These are phyloP conservation scores for Ogataea angusta DNA, from an alignment of 805 yeast species.

Conservation along the genomic window DNA sequence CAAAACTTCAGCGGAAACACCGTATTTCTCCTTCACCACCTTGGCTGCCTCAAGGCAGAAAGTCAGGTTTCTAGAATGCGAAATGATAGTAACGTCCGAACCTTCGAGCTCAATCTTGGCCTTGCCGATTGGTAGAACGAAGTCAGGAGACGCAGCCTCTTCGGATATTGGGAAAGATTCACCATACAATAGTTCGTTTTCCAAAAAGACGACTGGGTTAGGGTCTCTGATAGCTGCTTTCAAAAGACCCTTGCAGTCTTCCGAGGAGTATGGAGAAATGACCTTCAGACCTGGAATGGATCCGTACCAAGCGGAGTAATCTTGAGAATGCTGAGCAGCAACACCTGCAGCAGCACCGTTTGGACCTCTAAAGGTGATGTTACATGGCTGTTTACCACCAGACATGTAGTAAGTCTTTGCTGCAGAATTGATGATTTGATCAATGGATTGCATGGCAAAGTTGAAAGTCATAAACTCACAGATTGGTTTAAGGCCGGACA, in stretches of 20 bases:
- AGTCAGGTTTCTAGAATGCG: conserved; percentile 89
- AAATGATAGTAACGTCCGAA: conserved; percentile 80
- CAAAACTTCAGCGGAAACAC: conserved; percentile 87
- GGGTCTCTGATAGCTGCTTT: conserved; percentile 99
- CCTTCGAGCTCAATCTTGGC: conserved; percentile 96
- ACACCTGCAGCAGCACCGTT: conserved; percentile 99
- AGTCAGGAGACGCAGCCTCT: conserved; percentile 86
- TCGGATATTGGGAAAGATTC: conserved; percentile 86
- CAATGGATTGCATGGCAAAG: conserved; percentile 99
- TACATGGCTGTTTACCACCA: conserved; percentile 97
- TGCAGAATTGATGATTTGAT: conserved; percentile 96
- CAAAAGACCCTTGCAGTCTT: conserved; percentile 91
- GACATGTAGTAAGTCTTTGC: conserved; percentile 99
- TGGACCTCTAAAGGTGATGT: conserved; percentile 98
- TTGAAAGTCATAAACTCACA: conserved; percentile 99
- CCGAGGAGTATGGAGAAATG: conserved; percentile 90
- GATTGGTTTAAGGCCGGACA: conserved; percentile 92
- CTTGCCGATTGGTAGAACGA: conserved; percentile 87
- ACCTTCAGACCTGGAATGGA: conserved; percentile 98
- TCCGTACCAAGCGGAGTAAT: conserved; percentile 97
- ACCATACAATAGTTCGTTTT: conserved; percentile 93
- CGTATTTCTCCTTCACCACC: conserved; percentile 74
- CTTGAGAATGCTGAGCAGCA: conserved; percentile 99
- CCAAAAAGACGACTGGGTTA: conserved; percentile 93
- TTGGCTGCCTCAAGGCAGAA: conserved; percentile 90